Evolutionary conservation across 139 green algal species (phyloP).

Genomic region (Chlamydomonas sphaeroides): DNA sequence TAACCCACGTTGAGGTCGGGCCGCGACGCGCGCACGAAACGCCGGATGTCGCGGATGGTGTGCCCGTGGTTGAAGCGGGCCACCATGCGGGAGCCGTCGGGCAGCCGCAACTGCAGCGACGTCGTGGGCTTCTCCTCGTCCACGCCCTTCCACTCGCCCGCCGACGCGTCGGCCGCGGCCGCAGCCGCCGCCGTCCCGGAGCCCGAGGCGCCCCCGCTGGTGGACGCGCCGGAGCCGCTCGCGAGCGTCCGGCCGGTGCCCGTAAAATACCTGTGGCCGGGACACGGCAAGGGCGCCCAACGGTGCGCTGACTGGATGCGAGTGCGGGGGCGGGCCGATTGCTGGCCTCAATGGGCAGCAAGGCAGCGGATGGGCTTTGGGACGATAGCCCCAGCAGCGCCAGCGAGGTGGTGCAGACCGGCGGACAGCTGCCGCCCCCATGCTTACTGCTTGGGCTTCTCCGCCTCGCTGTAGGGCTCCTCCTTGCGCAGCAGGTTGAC

Average conservation of each 20-base stretch:
- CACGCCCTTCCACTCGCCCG: slow-evolving; percentile 77
- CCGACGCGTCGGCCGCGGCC: not conserved
- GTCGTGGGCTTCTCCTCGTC: slow-evolving; percentile 81
- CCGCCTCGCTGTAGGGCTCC: slow-evolving; percentile 71
- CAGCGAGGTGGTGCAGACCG: too few species aligned
- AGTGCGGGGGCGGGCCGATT: too few species aligned
- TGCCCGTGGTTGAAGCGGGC: slow-evolving; percentile 88
- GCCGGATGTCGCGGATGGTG: slow-evolving; percentile 83
- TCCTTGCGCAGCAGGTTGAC: slow-evolving; percentile 89
- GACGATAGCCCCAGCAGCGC: too few species aligned
- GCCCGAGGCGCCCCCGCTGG: slow-evolving; percentile 23
- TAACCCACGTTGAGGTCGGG: slow-evolving; percentile 60
- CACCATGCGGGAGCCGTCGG: slow-evolving; percentile 82
- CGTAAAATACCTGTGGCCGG: slow-evolving; percentile 75
- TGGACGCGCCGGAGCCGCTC: slow-evolving; percentile 8
- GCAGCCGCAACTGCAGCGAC: slow-evolving; percentile 87
- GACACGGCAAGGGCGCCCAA: too few species aligned
- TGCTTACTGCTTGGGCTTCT: slow-evolving; percentile 57
- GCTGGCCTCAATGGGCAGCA: too few species aligned
- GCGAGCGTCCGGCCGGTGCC: slow-evolving; percentile 72
- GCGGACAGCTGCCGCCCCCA: too few species aligned
- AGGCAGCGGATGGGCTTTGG: too few species aligned
- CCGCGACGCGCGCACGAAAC: slow-evolving; percentile 80
- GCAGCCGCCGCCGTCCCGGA: slow-evolving; percentile 1
- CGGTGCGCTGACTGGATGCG: too few species aligned